These are phyloP conservation scores for Pleurotus tuoliensis DNA, from an alignment of 768 basidiomycete species.

Conservation along the genomic window DNA sequence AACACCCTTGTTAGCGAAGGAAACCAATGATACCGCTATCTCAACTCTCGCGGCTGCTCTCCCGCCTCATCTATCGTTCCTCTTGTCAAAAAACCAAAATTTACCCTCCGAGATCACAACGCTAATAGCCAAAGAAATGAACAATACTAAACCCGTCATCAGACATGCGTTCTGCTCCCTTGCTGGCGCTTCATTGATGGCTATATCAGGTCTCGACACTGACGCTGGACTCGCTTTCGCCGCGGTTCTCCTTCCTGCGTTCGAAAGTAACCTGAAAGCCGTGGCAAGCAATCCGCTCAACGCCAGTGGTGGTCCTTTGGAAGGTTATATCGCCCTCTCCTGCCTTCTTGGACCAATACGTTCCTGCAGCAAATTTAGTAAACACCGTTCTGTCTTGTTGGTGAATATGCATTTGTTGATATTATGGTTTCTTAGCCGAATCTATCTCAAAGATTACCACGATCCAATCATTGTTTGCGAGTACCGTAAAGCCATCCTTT, in stretches of 20 bases:
- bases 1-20: conserved; percentile 55
- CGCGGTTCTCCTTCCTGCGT: conserved; percentile 46
- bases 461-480: conserved; percentile 43
- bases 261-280: conserved; percentile 71
- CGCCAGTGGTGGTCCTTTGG: conserved; percentile 62
- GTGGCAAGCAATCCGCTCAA: conserved; percentile 59
- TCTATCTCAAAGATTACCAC: conserved; percentile 43
- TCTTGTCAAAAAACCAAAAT: conserved; percentile 39
- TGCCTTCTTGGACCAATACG: conserved; percentile 61
- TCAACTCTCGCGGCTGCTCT: conserved; percentile 52
- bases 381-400: conserved; percentile 9
- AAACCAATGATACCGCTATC: conserved; percentile 69
- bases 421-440: conserved; percentile 29
- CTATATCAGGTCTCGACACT: conserved; percentile 32
- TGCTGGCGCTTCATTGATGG: conserved; percentile 59
- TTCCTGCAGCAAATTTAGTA: conserved; percentile 29
- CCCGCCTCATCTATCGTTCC: conserved; percentile 51
- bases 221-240: conserved; percentile 49
- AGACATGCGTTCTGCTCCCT: conserved; percentile 61
- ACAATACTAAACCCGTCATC: conserved; percentile 53
- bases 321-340: conserved; percentile 78
- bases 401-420: conserved; percentile 10
- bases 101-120: conserved; percentile 41
- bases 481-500: conserved; percentile 74
- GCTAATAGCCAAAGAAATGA: conserved; percentile 70